Evolutionary conservation across 164 flowering plant genomes (phyloP).

Genomic region (Akebia trifoliata): DNA sequence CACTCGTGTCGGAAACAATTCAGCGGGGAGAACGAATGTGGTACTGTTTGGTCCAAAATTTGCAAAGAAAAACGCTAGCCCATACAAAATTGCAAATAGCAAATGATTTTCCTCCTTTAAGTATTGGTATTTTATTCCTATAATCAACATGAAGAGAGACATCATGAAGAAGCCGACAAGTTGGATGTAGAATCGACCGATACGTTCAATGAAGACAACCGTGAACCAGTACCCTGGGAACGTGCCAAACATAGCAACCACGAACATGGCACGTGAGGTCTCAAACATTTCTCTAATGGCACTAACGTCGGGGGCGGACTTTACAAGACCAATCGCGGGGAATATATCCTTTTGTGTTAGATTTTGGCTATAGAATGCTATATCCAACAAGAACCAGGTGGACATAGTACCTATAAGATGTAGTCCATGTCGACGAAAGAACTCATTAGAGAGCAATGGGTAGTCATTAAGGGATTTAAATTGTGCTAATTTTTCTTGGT

Average conservation of each 20-base stretch:
- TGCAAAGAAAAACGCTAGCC: slow-evolving; percentile 52
- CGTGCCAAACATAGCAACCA: slow-evolving; percentile 36
- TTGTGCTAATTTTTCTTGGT: slow-evolving; percentile 33
- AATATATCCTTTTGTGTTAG: slow-evolving; percentile 44
- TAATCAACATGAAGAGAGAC: slow-evolving; percentile 39
- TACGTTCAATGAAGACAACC: slow-evolving; percentile 33
- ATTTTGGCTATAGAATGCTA: slow-evolving; percentile 40
- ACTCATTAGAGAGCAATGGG: slow-evolving; percentile 28
- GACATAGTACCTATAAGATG: slow-evolving; percentile 38
- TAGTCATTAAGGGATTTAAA: slow-evolving; percentile 32
- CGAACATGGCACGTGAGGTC: slow-evolving; percentile 37
- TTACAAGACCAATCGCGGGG: slow-evolving; percentile 27
- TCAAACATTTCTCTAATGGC: slow-evolving; percentile 35
- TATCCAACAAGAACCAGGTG: slow-evolving; percentile 42
- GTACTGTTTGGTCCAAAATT: slow-evolving; percentile 59
- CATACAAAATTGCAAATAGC: slow-evolving; percentile 37
- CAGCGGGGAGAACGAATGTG: slow-evolving; percentile 56
- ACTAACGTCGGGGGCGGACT: slow-evolving; percentile 9
- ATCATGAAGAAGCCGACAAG: slow-evolving; percentile 43
- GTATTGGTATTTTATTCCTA: slow-evolving; percentile 36
- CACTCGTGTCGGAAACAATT: slow-evolving; percentile 49
- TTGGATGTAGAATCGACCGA: slow-evolving; percentile 37
- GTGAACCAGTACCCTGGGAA: slow-evolving; percentile 58
- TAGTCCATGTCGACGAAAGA: slow-evolving; percentile 31
- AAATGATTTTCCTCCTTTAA: slow-evolving; percentile 14